Base-by-base conservation (phyloP, 2,329 filamentous ascomycete genomes). In the Hypoxylon rubiginosum region DNA sequence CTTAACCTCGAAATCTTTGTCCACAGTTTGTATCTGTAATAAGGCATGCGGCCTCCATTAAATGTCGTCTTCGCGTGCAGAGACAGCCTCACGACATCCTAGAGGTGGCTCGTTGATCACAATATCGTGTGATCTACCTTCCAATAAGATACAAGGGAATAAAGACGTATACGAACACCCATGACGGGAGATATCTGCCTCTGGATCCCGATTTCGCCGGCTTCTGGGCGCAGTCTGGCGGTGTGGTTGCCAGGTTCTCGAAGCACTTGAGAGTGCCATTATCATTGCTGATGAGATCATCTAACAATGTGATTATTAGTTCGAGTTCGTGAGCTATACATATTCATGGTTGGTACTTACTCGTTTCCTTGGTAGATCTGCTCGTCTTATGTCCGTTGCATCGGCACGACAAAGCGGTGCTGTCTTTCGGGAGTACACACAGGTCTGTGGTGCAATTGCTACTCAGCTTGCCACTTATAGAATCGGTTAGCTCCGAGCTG, bases 231-330 rank as follows among this genome's bases (percentile, higher is more conserved):
- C 59, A 62, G 15, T 57, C 45, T n/a, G 45, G 10, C 6, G 52
- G 46, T 5, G 52, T 62, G n/a, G 17, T 19, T 2, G 52, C 58
- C 13, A 15, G 34, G 36, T 51, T 24, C 15, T 52, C 15, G 26
- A 56, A 62, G 24, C 59, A 62, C 32, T 46, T 52, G 4, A 62
- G 17, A 5, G n/a, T 17, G 8, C 59, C 52, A n/a, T 57, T 10
- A n/a, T 62, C 59, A 15, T n/a, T 28, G 21, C 30, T 24, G 7
- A 62, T 46, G 3, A 62, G 52, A 2, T 51, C 34, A n/a, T 62
- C 59, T 62, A 30, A 2, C 4, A 26, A n/a, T 34, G 43, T 15
- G 39, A 9, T 9, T 19, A 43, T 17, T 19, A 43, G 6, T 43
- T 7, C 8, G 36, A 17, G 6, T 43, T 43, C 10, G 4, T 8